These are phyloP conservation scores for Asclepias syriaca DNA, from an alignment of 257 asterid species.

Conservation along the genomic window DNA sequence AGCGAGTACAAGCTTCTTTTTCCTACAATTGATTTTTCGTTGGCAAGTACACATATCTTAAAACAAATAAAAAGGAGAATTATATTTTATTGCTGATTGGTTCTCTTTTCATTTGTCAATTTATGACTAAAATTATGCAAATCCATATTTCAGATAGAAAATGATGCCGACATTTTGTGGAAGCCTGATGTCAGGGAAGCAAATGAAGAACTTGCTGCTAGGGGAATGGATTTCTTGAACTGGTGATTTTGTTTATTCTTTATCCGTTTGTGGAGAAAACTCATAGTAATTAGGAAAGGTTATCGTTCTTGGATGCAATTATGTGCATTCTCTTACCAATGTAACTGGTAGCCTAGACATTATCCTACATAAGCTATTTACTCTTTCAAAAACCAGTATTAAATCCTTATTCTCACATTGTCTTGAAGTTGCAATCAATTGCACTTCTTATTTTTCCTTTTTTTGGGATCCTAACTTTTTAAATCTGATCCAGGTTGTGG, in stretches of 20 bases:
- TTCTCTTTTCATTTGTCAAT: neutral
- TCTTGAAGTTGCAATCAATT: neutral
- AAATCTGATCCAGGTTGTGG: constrained; percentile 63
- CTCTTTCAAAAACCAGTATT: constrained; percentile 4
- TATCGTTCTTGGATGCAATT: neutral
- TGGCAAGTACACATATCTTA: constrained; percentile 42
- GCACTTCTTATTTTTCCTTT: neutral
- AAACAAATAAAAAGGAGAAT: neutral
- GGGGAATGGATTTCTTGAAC: constrained; percentile 73
- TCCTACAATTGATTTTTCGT: constrained; percentile 92
- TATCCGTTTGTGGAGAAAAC: neutral
- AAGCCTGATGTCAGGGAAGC: constrained; percentile 58
- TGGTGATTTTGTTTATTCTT: constrained; percentile 43
- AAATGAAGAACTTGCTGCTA: constrained; percentile 57
- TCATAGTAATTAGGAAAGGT: neutral
- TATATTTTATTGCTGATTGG: neutral
- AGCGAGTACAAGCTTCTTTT: constrained; percentile 64
- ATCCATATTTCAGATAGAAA: constrained; percentile 55
- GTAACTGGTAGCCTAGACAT: neutral
- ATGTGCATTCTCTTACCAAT: neutral
- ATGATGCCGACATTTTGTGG: constrained; percentile 74
- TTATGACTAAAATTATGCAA: neutral
- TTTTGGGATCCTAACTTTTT: neutral
- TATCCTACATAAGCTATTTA: neutral
- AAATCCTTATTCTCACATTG: neutral